phyloP scores from a whole-genome alignment of 2,329 filamentous ascomycete genomes.

The Colletotrichum tropicicola region DNA sequence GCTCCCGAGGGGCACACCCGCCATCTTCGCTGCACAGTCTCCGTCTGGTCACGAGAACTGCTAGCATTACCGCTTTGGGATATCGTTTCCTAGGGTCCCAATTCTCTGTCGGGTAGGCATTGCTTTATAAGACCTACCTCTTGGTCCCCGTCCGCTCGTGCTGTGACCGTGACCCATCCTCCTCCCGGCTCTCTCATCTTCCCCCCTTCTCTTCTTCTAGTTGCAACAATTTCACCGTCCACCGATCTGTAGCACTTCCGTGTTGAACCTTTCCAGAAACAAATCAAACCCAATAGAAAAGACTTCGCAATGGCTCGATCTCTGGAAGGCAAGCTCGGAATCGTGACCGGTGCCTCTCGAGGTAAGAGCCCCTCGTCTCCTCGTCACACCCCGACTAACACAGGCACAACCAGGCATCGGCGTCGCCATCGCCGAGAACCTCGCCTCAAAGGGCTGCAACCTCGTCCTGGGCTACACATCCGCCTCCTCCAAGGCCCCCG shows the following conservation, averaged over 20 bases:
- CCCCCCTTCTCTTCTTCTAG: not conserved
- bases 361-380: constrained; percentile 55
- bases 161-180: not conserved
- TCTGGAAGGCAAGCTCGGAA: constrained; percentile 79
- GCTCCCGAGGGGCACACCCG: too few relatives aligned
- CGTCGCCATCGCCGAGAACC: constrained; percentile 68
- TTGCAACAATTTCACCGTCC: not conserved
- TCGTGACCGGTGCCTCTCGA: constrained; percentile 82
- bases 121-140: constrained; percentile 3
- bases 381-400: not conserved
- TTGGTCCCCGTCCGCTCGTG: not conserved
- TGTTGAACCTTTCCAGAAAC: not conserved
- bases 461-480: constrained; percentile 77
- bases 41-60: constrained; percentile 17
- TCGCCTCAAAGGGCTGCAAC: constrained; percentile 76
- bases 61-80: constrained; percentile 3
- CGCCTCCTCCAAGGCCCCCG: constrained; percentile 45
- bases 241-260: too few relatives aligned
- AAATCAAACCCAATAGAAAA: not conserved
- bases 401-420: constrained; percentile 74
- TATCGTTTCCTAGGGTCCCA: not conserved
- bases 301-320: constrained; percentile 46
- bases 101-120: not conserved
- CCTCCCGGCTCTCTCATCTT: not conserved
- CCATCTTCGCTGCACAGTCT: constrained; percentile 14